Evolutionary conservation across 2,329 filamentous ascomycete genomes (phyloP), one percentile per base, ranked within the genome.

Genomic region (Colletotrichum destructivum): DNA sequence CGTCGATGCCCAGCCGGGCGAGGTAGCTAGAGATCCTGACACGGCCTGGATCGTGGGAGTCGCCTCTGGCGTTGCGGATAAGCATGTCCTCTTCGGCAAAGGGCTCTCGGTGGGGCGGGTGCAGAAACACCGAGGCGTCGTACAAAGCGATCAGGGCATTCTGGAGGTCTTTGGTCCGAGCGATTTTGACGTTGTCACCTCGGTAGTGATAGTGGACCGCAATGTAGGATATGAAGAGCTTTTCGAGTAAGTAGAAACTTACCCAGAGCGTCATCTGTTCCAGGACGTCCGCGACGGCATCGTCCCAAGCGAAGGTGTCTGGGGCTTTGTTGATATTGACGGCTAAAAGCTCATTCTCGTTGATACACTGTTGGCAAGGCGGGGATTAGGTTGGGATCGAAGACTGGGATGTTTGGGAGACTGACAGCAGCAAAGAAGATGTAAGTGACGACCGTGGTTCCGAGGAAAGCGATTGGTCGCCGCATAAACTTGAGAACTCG

Each of bases 141-240:
- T 77, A 78, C 1, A 78, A 74, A 1, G 74, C 74, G 35, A 78
- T 76, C 2, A 78, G 72, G 6, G 77, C 75, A 44, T 78, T 78
- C 31, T 78, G 75, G 63, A 76, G 73, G 62, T 78, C 75, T 40
- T 78, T 78, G 23, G 66, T 69, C 15, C 47, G 52, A 9, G 21
- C n/a, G 44, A 72, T 51, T 13, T 65, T 74, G 21, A 51, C 69
- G 15, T 76, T 66, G 56, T 77, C 70, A 5, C 72, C 75, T 21
- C 77, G 76, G 44, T 75, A 77, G 62, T 79, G 77, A 47, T 77
- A 79, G 64, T 79, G 77, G 40, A 79, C 75, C 12, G 76, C 75
- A 60, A 79, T 72, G 64, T 79, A 79, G 21, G 76, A 71, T 40
- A 79, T 78, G n/a, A 75, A n/a, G 3, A 78, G 61, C 67, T 79